These are phyloP conservation scores for Saccharomyces hybrid DNA, from an alignment of 1,139 yeast species.

Conservation along the genomic window DNA sequence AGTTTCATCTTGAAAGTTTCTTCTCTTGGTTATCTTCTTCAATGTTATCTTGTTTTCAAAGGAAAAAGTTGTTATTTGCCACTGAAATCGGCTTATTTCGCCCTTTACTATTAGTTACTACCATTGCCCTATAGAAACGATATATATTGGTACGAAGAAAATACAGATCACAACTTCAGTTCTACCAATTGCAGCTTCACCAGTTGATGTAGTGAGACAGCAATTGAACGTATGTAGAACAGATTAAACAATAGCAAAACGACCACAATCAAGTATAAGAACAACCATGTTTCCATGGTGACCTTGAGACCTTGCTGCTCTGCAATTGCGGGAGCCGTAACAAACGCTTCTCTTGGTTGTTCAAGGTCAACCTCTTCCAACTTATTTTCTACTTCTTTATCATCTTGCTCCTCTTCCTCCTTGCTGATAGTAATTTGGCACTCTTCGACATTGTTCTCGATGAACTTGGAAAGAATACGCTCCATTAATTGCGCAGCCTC, in stretches of 20 bases:
- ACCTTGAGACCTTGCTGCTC: neutral
- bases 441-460: conserved; percentile 12
- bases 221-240: conserved; percentile 11
- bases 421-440: neutral
- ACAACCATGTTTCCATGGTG: conserved; percentile 2
- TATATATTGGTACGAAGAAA: neutral
- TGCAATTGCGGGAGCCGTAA: neutral
- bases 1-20: conserved; percentile 23
- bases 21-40: neutral
- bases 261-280: conserved; percentile 8
- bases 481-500: conserved; percentile 40
- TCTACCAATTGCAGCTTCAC: neutral
- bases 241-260: conserved; percentile 9
- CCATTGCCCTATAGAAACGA: neutral
- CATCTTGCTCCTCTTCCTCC: neutral
- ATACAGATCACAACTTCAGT: conserved; percentile 2
- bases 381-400: neutral
- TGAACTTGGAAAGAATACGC: conserved; percentile 12
- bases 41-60: neutral
- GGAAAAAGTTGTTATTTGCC: neutral
- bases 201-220: conserved; percentile 6
- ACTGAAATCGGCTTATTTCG: neutral
- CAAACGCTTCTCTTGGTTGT: neutral
- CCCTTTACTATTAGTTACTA: neutral
- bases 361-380: neutral